Base-by-base conservation (phyloP, 805 yeast genomes). In the Metschnikowia gruessii region DNA sequence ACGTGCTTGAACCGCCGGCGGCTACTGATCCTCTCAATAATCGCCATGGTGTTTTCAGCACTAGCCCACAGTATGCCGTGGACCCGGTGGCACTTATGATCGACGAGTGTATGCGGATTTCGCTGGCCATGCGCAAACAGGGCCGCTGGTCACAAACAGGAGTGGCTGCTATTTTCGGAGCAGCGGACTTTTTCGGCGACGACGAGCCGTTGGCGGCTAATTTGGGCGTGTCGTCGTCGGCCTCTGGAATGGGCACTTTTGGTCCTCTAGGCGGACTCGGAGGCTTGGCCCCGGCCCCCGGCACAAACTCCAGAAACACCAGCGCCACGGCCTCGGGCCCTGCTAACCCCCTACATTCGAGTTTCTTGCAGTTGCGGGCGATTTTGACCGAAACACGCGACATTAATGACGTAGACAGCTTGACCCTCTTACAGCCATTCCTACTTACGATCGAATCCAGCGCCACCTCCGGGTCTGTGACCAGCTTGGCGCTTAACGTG, bases 51-150 rank as follows among this genome's bases (percentile, higher is more conserved):
- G 28, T 26, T 26, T 26, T 26, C 12, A 10, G 12, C 28, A 8
- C 28, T 3, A 26, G 29, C 16, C 32, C 40, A 10, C 22, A 42
- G 6, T 48, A 55, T 43, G 66, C 92, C 7, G 75, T 87, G 42
- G 91, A 87, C 64, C 87, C 95, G 12, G 77, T 85, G 46, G 85
- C 95, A 1, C 80, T 92, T 55, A 85, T 89, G 54, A 82, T 89
- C 50, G 86, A 87, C 61, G 98, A 94, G 69, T 89, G 97, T 64
- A 85, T 88, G 59, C 76, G 83, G 47, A 79, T 94, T 43, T 81
- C 92, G 16, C 83, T 95, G 16, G 90, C 94, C 18, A 89, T 94
- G 95, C 76, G 97, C 45, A 90, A 89, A 61, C 62, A 63, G 59
- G 58, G 58, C 40, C 76, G 87, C 52, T 80, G 90, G 61, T 81